Percentiles rank a stretch among this genome's conserved stretches.
These are phyloP conservation scores for Aegilops speltoides DNA, from an alignment of 176 grass and related monocot species.

Conservation along the genomic window DNA sequence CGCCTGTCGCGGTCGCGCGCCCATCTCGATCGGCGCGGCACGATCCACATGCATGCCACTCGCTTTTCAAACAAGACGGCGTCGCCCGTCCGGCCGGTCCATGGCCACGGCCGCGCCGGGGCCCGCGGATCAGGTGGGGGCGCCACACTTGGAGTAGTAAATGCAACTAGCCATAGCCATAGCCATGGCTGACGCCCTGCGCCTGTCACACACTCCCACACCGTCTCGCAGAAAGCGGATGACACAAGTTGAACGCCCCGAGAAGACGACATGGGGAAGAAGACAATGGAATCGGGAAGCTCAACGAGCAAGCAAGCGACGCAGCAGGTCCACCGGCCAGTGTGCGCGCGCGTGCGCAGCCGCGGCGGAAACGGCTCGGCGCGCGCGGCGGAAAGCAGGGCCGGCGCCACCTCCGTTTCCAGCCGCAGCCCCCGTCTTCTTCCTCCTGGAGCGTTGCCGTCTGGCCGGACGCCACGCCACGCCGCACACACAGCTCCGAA, in stretches of 20 bases:
- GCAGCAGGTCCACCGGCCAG: background rate
- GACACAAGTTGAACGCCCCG: conserved; percentile 10
- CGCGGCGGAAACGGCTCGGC: conserved; percentile 11
- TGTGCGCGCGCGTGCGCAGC: background rate
- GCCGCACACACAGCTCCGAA: too few species aligned
- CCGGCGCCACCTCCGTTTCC: background rate
- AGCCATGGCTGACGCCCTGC: background rate
- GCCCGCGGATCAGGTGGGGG: conserved; percentile 2
- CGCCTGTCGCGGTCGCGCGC: background rate
- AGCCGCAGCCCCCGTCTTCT: background rate
- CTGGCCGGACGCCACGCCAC: background rate
- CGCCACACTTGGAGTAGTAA: background rate
- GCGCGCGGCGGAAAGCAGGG: background rate
- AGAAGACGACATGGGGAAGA: conserved; percentile 8
- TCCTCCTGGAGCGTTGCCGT: conserved; percentile 14
- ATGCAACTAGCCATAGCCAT: background rate
- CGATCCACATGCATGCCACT: background rate
- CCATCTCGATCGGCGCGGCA: background rate
- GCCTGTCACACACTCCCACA: background rate
- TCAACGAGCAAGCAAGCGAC: background rate
- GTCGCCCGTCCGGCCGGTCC: background rate
- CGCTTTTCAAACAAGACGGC: background rate
- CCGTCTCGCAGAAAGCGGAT: background rate
- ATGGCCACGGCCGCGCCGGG: background rate
- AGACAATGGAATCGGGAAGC: conserved; percentile 31